Conservation (phyloP, 805 yeast genomes). For the Schwanniomyces polymorphus region DNA sequence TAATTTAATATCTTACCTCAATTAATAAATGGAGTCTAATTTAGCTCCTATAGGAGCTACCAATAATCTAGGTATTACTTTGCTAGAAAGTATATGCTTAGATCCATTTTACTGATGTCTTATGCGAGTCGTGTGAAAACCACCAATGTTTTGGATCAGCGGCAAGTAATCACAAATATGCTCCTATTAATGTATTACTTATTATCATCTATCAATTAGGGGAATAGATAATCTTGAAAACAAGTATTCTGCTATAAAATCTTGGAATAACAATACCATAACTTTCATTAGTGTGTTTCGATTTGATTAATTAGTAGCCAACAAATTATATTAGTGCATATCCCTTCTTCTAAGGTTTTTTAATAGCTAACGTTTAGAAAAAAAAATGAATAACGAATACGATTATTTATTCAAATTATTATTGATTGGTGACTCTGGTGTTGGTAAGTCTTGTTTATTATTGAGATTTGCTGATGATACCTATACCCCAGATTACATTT, state of each 20-base stretch:
- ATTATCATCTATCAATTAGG: background rate
- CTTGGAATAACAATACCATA: background rate
- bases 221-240: background rate
- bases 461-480: conserved; percentile 97
- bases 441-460: conserved; percentile 93
- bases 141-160: background rate
- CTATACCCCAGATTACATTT: conserved; percentile 93
- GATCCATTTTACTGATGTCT: too few species aligned
- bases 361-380: background rate
- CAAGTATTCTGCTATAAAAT: background rate
- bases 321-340: conserved; percentile 1
- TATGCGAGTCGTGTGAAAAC: background rate
- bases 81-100: too few species aligned
- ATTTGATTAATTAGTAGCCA: background rate
- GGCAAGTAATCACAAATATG: conserved; percentile 1
- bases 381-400: conserved; percentile 87
- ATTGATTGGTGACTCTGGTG: conserved; percentile 98
- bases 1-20: too few species aligned
- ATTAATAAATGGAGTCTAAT: too few species aligned
- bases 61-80: too few species aligned
- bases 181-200: background rate
- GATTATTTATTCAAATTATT: conserved; percentile 93
- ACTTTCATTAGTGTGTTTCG: background rate
- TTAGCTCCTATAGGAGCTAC: too few species aligned
- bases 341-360: background rate